Percentiles rank a stretch among this genome's conserved stretches.
Evolutionary conservation across 2,329 filamentous ascomycete species (phyloP).

Genomic region (Xylaria sp.): DNA sequence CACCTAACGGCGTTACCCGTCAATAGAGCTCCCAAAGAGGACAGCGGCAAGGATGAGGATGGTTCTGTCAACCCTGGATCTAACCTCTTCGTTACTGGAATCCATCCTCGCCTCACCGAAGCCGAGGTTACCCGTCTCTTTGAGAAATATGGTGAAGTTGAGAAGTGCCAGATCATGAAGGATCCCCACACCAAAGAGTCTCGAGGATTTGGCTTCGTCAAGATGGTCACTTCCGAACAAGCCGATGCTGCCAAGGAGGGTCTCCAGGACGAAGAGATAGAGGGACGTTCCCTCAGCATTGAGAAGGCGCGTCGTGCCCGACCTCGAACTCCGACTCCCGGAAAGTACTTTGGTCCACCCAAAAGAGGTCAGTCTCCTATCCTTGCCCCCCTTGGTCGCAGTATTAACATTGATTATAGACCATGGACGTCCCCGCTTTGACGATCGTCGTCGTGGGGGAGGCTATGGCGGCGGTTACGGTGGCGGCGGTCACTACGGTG

Average conservation of each 20-base stretch:
- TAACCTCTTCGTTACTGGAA: conserved; percentile 98
- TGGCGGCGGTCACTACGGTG: conserved; percentile 39
- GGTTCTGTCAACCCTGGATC: conserved; percentile 91
- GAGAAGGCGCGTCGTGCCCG: conserved; percentile 97
- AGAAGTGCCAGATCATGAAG: conserved; percentile 99
- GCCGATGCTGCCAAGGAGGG: conserved; percentile 97
- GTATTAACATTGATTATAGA: conserved; percentile 50
- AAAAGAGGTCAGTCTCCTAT: conserved; percentile 81
- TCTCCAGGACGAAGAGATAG: conserved; percentile 92
- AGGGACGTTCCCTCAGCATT: conserved; percentile 95
- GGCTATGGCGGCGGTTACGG: conserved; percentile 61
- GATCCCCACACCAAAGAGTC: conserved; percentile 99
- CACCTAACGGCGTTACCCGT: conserved; percentile 30
- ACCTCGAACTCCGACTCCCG: conserved; percentile 94
- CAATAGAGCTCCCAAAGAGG: conserved; percentile 63
- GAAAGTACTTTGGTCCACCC: conserved; percentile 98
- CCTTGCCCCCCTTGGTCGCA: not conserved
- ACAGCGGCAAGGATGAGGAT: conserved; percentile 72
- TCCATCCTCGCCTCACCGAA: conserved; percentile 91
- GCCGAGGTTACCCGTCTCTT: conserved; percentile 93
- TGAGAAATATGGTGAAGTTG: conserved; percentile 98
- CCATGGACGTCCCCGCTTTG: conserved; percentile 56
- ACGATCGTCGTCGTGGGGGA: conserved; percentile 55
- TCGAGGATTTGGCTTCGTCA: conserved; percentile 98
- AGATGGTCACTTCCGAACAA: conserved; percentile 95